phyloP scores from a whole-genome alignment of 2,329 filamentous ascomycete species.

The Monascus ruber region DNA sequence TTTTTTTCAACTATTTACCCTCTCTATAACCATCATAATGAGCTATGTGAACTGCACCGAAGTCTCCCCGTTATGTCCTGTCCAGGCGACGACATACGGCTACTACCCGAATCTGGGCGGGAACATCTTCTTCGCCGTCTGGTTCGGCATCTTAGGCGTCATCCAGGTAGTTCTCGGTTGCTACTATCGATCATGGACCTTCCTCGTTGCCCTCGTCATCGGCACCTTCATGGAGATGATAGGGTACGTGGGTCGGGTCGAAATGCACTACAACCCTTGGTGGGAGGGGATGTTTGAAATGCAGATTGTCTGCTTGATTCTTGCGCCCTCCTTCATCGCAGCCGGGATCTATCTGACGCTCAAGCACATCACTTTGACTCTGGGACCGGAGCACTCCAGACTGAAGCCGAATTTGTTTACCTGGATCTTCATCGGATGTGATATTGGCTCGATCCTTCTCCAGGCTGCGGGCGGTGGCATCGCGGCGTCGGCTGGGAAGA shows the following conservation, averaged over 20 bases:
- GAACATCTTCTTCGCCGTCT: slow-evolving; percentile 42
- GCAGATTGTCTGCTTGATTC: slow-evolving; percentile 45
- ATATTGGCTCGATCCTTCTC: slow-evolving; percentile 46
- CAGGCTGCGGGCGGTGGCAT: slow-evolving; percentile 49
- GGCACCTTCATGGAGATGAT: slow-evolving; percentile 42
- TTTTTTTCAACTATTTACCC: slow-evolving; percentile 1
- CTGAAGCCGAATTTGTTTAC: slow-evolving; percentile 43
- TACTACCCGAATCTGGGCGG: slow-evolving; percentile 43
- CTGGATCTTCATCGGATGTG: slow-evolving; percentile 49
- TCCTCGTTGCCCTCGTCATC: slow-evolving; percentile 37
- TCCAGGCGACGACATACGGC: slow-evolving; percentile 40
- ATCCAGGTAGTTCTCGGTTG: slow-evolving; percentile 40
- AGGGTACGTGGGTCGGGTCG: slow-evolving; percentile 46
- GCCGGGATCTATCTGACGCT: slow-evolving; percentile 47
- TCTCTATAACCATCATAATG: not conserved
- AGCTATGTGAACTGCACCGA: slow-evolving; percentile 20
- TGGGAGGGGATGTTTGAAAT: slow-evolving; percentile 38
- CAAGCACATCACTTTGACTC: slow-evolving; percentile 46
- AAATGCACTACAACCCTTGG: slow-evolving; percentile 45
- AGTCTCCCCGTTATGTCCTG: slow-evolving; percentile 30
- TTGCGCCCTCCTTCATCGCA: slow-evolving; percentile 45
- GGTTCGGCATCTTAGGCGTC: slow-evolving; percentile 40
- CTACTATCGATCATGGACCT: slow-evolving; percentile 45
- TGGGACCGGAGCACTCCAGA: slow-evolving; percentile 39
- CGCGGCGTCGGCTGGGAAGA: slow-evolving; percentile 39